Evolutionary conservation across 2,329 filamentous ascomycete species (phyloP).

Genomic region (Alternaria burnsii): DNA sequence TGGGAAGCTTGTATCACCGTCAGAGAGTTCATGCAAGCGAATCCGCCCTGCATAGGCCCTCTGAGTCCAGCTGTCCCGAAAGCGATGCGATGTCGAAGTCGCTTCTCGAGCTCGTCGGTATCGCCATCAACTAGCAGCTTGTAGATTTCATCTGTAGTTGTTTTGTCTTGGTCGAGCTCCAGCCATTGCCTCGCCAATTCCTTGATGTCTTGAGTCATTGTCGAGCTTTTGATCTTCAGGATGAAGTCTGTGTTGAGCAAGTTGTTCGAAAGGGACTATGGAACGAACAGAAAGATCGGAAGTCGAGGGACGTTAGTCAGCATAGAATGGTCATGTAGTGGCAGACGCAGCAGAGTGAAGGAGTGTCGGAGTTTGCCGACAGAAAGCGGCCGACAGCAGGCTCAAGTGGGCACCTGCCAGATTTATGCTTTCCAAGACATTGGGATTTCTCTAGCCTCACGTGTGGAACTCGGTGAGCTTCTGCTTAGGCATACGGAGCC

Average conservation of each 20-base stretch:
- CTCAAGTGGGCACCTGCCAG: conserved; percentile 17
- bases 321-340: conserved; percentile 6
- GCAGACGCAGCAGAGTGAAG: conserved; percentile 24
- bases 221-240: neutral
- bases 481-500: neutral
- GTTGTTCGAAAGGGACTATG: neutral
- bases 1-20: conserved; percentile 71
- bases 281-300: neutral
- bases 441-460: neutral
- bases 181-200: conserved; percentile 65
- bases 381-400: conserved; percentile 12
- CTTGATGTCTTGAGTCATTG: conserved; percentile 48
- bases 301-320: neutral
- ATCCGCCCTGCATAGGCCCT: conserved; percentile 72
- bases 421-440: conserved; percentile 1
- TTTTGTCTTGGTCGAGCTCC: conserved; percentile 64
- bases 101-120: conserved; percentile 59
- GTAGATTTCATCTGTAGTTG: conserved; percentile 64
- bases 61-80: conserved; percentile 71
- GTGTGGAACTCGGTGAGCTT: neutral
- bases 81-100: conserved; percentile 64
- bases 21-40: conserved; percentile 67
- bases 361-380: conserved; percentile 35
- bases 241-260: neutral
- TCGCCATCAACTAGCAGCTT: conserved; percentile 58